phyloP scores from a whole-genome alignment of 208 protist species.

The Zelonia costaricensis region DNA sequence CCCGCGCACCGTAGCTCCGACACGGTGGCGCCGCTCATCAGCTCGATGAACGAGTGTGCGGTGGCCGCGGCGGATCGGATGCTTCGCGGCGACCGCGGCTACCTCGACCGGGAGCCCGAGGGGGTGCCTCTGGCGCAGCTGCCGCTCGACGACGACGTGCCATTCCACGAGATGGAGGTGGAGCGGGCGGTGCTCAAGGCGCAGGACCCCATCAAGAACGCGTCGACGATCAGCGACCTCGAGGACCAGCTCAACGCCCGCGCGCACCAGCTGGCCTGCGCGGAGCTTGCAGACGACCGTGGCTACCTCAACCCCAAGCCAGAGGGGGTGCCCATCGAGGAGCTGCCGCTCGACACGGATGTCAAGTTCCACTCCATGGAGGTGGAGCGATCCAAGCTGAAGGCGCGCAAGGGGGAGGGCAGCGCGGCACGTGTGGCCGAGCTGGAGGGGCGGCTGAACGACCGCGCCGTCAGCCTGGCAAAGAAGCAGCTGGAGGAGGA shows the following conservation, averaged over 20 bases:
- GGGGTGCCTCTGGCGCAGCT: slow-evolving; percentile 52
- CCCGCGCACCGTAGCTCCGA: slow-evolving; percentile 19
- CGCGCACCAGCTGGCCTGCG: slow-evolving; percentile 46
- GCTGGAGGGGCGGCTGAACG: slow-evolving; percentile 68
- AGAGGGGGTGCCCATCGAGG: slow-evolving; percentile 46
- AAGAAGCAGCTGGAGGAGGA: slow-evolving; percentile 69
- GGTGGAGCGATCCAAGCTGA: slow-evolving; percentile 67
- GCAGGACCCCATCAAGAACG: slow-evolving; percentile 48
- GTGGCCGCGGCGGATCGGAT: slow-evolving; percentile 49
- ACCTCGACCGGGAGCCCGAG: slow-evolving; percentile 70
- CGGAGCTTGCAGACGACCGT: slow-evolving; percentile 45
- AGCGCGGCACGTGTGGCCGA: slow-evolving; percentile 45
- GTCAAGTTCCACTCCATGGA: slow-evolving; percentile 72
- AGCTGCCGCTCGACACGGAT: slow-evolving; percentile 63
- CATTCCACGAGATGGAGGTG: slow-evolving; percentile 65
- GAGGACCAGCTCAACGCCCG: slow-evolving; percentile 68
- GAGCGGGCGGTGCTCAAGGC: slow-evolving; percentile 59
- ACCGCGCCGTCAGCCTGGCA: slow-evolving; percentile 55
- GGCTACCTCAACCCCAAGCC: slow-evolving; percentile 60
- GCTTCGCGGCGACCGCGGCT: slow-evolving; percentile 61
- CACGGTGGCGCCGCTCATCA: slow-evolving; percentile 18
- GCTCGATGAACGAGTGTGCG: slow-evolving; percentile 44
- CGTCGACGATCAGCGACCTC: slow-evolving; percentile 47
- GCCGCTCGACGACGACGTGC: slow-evolving; percentile 56
- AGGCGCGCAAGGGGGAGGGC: slow-evolving; percentile 35